Evolutionary conservation across 345 rosid genomes (phyloP), one percentile per base, ranked within the genome.

Genomic region (Durio zibethinus): DNA sequence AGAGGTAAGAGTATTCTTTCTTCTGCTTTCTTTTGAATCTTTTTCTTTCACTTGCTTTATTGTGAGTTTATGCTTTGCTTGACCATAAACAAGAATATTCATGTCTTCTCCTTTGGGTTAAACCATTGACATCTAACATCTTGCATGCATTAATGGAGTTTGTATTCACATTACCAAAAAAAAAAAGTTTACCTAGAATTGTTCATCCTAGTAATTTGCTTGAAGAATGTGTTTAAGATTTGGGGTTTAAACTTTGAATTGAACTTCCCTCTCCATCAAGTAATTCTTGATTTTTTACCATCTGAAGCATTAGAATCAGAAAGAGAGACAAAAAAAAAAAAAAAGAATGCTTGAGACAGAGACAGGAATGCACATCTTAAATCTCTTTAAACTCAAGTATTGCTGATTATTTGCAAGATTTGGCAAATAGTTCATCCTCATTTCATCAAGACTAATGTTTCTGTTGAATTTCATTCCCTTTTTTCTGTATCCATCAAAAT

Each of bases 41-140:
- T 33, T 33, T 33, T 33, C 36, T 33, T 1, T 33, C 1, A 33
- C 36, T n/a, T n/a, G n/a, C n/a, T 1, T 80, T 80, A 76, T 75
- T 66, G 29, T 33, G 36, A 76, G 82, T 76, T 76, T 86, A 79
- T 82, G 42, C 89, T 82, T 88, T 86, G 66, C 89, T 84, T 84
- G 77, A 82, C 57, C 56, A 63, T 79, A 50, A 52, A 50, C 78
- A 80, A 80, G 87, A 78, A 84, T 78, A 80, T 80, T 40, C 85
- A 80, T 77, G 68, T 61, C 85, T 77, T 84, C 74, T 72, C 40
- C 57, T 14, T 36, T 57, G 76, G 80, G 82, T 38, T 56, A 74
- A 73, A 59, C 53, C 20, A 15, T 40, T 56, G 56, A 45, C 57
- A 43, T 43, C 31, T 56, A 38, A 45, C 57, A 43, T 43, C 31